phyloP scores from a whole-genome alignment of 2,329 filamentous ascomycete genomes.

The Zasmidium angulare region DNA sequence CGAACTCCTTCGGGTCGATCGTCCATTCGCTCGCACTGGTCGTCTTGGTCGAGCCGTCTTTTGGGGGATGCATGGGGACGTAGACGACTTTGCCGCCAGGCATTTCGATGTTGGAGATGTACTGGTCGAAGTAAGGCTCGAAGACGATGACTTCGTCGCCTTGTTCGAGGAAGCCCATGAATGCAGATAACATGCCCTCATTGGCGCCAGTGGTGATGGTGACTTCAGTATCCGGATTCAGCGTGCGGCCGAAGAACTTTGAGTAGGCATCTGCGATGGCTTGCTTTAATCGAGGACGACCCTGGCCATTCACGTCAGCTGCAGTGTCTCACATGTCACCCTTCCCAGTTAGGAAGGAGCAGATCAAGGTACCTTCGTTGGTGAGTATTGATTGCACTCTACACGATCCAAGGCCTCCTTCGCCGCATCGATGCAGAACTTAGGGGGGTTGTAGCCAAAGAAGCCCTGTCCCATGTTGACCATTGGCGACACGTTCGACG shows the following conservation, averaged over 20 bases:
- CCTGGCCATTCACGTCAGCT: constrained; percentile 44
- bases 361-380: constrained; percentile 66
- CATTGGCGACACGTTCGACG: constrained; percentile 63
- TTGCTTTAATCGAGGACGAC: constrained; percentile 85
- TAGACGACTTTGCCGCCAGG: constrained; percentile 92
- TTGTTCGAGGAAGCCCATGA: constrained; percentile 94
- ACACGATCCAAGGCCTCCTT: constrained; percentile 86
- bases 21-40: constrained; percentile 86
- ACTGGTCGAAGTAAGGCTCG: constrained; percentile 99
- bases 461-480: constrained; percentile 73
- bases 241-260: constrained; percentile 75
- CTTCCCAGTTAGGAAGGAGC: neutral
- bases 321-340: neutral
- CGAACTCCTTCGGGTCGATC: constrained; percentile 79
- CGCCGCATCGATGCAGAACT: constrained; percentile 87
- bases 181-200: constrained; percentile 92
- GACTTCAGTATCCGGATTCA: constrained; percentile 89
- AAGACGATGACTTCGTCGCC: constrained; percentile 98
- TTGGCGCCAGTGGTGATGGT: constrained; percentile 92
- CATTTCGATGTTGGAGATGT: constrained; percentile 99
- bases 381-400: constrained; percentile 98
- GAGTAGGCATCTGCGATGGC: constrained; percentile 92
- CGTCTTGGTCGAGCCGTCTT: constrained; percentile 73
- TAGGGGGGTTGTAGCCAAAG: constrained; percentile 91
- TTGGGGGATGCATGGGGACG: constrained; percentile 88